Percentiles rank a stretch among this genome's conserved stretches.
Evolutionary conservation across 768 basidiomycete species (phyloP).

Genomic region (Agrocybe pediades): DNA sequence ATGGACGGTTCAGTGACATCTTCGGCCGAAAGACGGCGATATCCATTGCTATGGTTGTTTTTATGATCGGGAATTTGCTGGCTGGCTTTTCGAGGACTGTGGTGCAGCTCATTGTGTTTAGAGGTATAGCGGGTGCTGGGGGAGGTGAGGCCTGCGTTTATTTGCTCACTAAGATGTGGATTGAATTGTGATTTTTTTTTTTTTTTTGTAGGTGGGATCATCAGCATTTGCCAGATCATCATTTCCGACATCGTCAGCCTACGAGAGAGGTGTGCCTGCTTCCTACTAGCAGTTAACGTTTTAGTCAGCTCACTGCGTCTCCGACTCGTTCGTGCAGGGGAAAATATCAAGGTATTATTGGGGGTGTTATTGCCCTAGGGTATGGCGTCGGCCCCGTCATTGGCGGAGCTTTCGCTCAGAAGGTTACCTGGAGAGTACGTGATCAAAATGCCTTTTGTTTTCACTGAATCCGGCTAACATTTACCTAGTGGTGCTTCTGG

Average conservation of each 20-base stretch:
- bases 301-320: not conserved
- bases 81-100: slow-evolving; percentile 70
- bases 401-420: slow-evolving; percentile 66
- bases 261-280: slow-evolving; percentile 51
- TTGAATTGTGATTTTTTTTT: not conserved
- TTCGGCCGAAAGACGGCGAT: slow-evolving; percentile 67
- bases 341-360: slow-evolving; percentile 78
- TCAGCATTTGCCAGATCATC: slow-evolving; percentile 71
- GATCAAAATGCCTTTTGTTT: not conserved
- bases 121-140: slow-evolving; percentile 69
- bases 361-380: slow-evolving; percentile 55
- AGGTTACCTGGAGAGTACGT: slow-evolving; percentile 62
- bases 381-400: slow-evolving; percentile 70
- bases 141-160: slow-evolving; percentile 43
- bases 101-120: slow-evolving; percentile 66
- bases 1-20: slow-evolving; percentile 67
- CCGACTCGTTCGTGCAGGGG: slow-evolving; percentile 40
- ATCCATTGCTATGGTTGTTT: slow-evolving; percentile 58
- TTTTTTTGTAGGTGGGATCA: slow-evolving; percentile 47
- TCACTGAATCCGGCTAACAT: not conserved
- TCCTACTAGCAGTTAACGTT: too few relatives aligned
- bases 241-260: slow-evolving; percentile 74
- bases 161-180: not conserved
- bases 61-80: slow-evolving; percentile 65
- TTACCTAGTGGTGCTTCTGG: slow-evolving; percentile 72